These are phyloP conservation scores for Colletotrichum siamense DNA, from an alignment of 2,329 filamentous ascomycete species.

Conservation along the genomic window DNA sequence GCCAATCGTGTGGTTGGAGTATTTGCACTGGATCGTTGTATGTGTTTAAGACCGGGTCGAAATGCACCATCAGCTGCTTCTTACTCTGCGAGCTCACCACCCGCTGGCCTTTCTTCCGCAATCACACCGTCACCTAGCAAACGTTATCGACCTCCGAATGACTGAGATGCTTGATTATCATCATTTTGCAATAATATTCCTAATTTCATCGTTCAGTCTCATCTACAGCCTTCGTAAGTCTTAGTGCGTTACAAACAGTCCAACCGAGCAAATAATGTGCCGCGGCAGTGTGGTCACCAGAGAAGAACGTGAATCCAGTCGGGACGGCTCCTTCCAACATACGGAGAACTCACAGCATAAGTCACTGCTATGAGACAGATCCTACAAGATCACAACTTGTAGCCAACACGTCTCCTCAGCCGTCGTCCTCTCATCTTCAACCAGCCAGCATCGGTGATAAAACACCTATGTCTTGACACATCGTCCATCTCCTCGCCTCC, in stretches of 20 bases:
- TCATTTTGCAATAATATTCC: neutral
- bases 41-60: no score
- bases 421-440: neutral
- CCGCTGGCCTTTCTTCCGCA: neutral
- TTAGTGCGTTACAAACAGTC: neutral
- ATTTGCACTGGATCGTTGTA: no score
- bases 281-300: neutral
- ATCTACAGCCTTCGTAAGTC: neutral
- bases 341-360: neutral
- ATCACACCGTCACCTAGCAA: neutral
- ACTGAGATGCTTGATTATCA: neutral
- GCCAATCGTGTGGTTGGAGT: neutral
- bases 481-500: accelerated
- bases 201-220: neutral
- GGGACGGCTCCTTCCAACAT: no score
- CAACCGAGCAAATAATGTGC: neutral
- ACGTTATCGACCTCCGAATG: neutral
- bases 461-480: accelerated
- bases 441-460: neutral
- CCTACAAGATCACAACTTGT: neutral
- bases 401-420: neutral
- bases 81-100: neutral
- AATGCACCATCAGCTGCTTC: no score
- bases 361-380: accelerated
- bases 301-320: no score